Conservation (phyloP, 257 asterid species). For the Rehmannia glutinosa region DNA sequence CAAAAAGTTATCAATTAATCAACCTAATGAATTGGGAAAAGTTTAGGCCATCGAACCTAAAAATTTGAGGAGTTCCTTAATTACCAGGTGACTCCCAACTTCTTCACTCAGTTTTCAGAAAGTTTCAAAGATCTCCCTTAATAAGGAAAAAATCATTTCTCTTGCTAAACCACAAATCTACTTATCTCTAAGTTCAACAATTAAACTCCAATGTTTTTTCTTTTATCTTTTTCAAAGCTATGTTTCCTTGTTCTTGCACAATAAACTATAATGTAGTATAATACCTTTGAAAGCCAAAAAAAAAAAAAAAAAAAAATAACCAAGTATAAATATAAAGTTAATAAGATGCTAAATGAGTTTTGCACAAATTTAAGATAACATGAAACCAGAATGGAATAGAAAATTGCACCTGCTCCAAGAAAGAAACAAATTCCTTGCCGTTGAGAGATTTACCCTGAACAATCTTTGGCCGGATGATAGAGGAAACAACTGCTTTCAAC, state of each 20-base stretch:
- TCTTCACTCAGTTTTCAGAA: not conserved
- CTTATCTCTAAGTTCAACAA: not conserved
- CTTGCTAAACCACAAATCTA: not conserved
- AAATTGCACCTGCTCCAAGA: conserved; percentile 75
- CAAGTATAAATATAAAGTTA: not conserved
- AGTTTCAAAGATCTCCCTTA: not conserved
- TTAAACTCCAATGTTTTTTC: not conserved
- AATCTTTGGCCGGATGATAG: conserved; percentile 86
- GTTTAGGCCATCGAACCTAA: not conserved
- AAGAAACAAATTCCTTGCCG: conserved; percentile 87
- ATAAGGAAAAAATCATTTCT: not conserved
- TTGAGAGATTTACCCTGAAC: conserved; percentile 94
- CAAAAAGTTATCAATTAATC: conserved; percentile 7
- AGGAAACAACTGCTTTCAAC: conserved; percentile 73
- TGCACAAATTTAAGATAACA: not conserved
- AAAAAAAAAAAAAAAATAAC: not conserved
- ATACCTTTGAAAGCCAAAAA: too few relatives aligned
- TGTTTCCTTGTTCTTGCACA: too few relatives aligned
- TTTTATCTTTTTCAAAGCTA: not conserved
- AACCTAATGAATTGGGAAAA: conserved; percentile 1
- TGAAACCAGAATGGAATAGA: conserved; percentile 17
- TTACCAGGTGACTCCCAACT: not conserved
- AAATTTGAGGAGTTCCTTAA: not conserved
- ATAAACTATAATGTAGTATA: not conserved
- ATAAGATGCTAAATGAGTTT: not conserved